Conservation (phyloP, 177 flowering plant species). For the Tripterygium wilfordii region DNA sequence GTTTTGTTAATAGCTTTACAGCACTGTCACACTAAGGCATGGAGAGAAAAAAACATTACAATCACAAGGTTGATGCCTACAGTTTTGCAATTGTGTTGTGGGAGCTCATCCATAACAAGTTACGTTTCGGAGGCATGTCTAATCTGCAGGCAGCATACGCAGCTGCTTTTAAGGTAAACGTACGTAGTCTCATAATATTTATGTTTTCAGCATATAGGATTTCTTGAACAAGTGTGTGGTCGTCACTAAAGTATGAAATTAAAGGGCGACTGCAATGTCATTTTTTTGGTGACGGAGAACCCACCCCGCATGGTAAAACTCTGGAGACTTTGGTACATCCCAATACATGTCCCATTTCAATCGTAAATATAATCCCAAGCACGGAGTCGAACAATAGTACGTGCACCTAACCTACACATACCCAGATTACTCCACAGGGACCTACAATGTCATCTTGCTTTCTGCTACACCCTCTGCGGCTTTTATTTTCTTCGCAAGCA, state of each 20-base stretch:
- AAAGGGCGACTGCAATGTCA: no score
- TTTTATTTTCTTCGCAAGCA: neutral
- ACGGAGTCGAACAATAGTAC: neutral
- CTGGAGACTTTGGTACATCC: no score
- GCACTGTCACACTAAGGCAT: conserved; percentile 66
- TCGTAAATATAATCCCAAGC: no score
- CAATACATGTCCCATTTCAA: conserved; percentile 1
- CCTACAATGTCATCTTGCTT: neutral
- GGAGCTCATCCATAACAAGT: conserved; percentile 78
- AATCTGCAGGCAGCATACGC: conserved; percentile 83
- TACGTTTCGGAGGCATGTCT: conserved; percentile 86
- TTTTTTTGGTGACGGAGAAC: no score
- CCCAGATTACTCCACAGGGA: neutral
- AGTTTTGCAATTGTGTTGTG: conserved; percentile 93
- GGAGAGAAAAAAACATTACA: conserved; percentile 87
- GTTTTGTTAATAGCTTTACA: conserved; percentile 54
- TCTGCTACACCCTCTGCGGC: neutral
- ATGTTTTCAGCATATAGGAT: neutral
- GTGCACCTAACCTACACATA: neutral
- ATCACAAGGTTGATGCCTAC: conserved; percentile 89
- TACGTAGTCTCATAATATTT: neutral
- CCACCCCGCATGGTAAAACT: no score
- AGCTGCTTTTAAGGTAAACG: conserved; percentile 59
- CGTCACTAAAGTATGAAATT: no score
- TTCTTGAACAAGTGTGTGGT: no score